Conservation (phyloP, 169 alveolate species). For the Eimeria necatrix region DNA sequence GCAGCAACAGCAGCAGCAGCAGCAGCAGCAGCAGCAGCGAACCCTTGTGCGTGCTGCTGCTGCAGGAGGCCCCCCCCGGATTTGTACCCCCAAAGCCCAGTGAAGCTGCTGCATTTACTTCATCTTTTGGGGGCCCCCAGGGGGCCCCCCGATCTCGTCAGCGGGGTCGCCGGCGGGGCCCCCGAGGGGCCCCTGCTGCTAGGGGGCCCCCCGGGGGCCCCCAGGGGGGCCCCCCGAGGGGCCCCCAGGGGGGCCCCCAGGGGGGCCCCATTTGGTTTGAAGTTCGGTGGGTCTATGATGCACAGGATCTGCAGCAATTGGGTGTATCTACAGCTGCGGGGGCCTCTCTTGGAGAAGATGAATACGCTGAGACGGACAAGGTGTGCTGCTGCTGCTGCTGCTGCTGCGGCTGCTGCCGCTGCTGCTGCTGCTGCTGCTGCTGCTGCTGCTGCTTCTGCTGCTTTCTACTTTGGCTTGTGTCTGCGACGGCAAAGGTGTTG, state of each 20-base stretch:
- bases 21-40: neutral
- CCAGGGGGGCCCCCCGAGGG: neutral
- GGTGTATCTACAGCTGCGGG: neutral
- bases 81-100: neutral
- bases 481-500: neutral
- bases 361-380: neutral
- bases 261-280: neutral
- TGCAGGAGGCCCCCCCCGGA: neutral
- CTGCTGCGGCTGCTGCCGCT: conserved; percentile 4
- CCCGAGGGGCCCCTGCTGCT: neutral
- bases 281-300: conserved; percentile 1
- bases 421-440: conserved; percentile 10
- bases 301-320: neutral
- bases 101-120: neutral
- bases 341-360: neutral
- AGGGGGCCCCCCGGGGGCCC: neutral
- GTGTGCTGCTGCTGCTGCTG: neutral
- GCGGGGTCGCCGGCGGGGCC: no score
- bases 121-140: neutral
- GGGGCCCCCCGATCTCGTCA: no score
- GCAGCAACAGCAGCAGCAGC: neutral
- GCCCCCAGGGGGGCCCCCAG: neutral
- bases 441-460: neutral
- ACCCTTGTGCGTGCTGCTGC: conserved; percentile 3
- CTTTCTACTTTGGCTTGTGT: neutral